phyloP scores from a whole-genome alignment of 2,329 filamentous ascomycete genomes.

The Canariomyces notabilis region DNA sequence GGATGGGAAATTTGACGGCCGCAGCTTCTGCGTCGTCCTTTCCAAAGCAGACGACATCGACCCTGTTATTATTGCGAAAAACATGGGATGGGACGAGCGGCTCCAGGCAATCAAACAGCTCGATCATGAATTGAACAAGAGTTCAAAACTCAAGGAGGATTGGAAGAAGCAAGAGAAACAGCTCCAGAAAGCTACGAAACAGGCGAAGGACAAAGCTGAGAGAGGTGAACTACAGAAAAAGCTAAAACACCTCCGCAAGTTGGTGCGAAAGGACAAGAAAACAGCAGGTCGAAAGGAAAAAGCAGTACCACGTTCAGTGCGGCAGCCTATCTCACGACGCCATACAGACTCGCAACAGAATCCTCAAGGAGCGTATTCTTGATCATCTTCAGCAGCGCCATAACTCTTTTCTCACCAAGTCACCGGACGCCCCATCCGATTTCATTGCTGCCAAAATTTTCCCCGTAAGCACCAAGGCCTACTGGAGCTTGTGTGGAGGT shows the following conservation, averaged over 20 bases:
- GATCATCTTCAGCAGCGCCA: neutral
- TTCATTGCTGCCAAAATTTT: neutral
- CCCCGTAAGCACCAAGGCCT: neutral
- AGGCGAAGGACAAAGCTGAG: neutral
- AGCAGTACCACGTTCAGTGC: neutral
- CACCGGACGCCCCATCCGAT: neutral
- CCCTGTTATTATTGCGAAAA: neutral
- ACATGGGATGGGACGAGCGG: neutral
- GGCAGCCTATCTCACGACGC: neutral
- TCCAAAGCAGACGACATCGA: constrained; percentile 20
- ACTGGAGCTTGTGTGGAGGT: neutral
- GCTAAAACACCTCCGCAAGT: neutral
- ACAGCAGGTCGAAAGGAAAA: neutral
- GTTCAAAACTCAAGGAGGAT: neutral
- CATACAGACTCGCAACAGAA: neutral
- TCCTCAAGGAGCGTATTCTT: neutral
- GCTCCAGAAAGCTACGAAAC: neutral
- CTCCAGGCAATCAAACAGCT: neutral
- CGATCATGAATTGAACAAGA: neutral
- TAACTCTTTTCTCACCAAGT: neutral
- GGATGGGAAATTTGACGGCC: constrained; percentile 9
- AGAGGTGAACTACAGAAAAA: neutral
- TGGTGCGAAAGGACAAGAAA: too few species aligned
- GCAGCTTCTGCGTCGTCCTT: constrained; percentile 14
- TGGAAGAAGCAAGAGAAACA: neutral